phyloP scores from a whole-genome alignment of 345 rosid species.

The Cardamine chenopodiifolia region DNA sequence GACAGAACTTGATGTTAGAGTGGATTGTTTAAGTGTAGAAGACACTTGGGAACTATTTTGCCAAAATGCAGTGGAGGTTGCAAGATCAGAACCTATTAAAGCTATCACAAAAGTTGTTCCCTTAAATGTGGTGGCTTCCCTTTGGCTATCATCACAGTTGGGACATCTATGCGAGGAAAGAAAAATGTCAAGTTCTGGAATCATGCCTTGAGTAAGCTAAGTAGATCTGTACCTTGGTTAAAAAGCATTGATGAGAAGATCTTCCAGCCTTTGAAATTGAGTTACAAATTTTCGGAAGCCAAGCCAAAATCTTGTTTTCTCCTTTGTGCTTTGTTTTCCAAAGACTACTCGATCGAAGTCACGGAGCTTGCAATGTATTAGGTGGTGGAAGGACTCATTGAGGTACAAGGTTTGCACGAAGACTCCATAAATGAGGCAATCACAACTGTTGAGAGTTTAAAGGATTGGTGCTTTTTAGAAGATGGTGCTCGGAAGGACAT shows the following conservation, averaged over 20 bases:
- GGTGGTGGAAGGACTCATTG: conserved; percentile 47
- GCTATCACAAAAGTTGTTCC: conserved; percentile 33
- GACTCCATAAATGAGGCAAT: conserved; percentile 37
- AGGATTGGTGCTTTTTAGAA: conserved; percentile 47
- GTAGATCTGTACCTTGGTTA: conserved; percentile 29
- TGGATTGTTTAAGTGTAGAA: conserved; percentile 12
- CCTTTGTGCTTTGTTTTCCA: conserved; percentile 46
- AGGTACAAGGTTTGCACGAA: conserved; percentile 13
- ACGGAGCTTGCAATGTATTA: conserved; percentile 39
- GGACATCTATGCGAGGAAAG: conserved; percentile 43
- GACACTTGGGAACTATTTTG: conserved; percentile 35
- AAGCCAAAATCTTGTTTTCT: conserved; percentile 44
- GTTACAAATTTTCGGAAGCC: conserved; percentile 32
- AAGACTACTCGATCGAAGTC: conserved; percentile 40
- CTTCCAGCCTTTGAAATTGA: conserved; percentile 43
- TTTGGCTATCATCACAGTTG: conserved; percentile 46
- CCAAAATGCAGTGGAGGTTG: conserved; percentile 15
- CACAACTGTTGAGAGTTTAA: conserved; percentile 42
- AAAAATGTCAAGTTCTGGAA: conserved; percentile 40
- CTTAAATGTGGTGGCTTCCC: conserved; percentile 49
- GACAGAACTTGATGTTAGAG: background rate
- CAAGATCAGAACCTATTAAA: conserved; percentile 17
- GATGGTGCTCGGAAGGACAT: conserved; percentile 29
- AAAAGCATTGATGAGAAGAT: conserved; percentile 38
- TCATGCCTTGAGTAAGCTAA: conserved; percentile 37